Percentiles rank a stretch among this genome's conserved stretches.
These are phyloP conservation scores for Boletus semigastroideus DNA, from an alignment of 1,284 basidiomycete species.

Conservation along the genomic window DNA sequence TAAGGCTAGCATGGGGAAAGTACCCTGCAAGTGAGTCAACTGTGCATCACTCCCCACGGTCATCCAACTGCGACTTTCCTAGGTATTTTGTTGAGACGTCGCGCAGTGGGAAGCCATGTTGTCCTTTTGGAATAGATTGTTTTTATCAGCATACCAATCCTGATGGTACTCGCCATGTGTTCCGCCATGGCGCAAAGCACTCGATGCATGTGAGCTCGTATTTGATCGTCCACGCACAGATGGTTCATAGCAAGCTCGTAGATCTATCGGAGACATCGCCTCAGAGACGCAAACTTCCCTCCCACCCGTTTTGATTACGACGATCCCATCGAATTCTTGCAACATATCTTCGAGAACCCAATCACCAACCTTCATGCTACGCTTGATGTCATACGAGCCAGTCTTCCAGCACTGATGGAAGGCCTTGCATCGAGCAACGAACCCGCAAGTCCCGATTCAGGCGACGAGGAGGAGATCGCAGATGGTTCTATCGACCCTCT, in stretches of 20 bases:
- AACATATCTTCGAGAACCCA: conserved; percentile 30
- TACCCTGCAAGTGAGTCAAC: conserved; percentile 58
- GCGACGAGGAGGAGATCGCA: conserved; percentile 15
- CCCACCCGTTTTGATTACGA: conserved; percentile 25
- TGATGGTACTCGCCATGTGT: conserved; percentile 62
- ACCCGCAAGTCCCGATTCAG: background rate
- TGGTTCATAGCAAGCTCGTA: conserved; percentile 6
- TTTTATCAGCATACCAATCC: conserved; percentile 68
- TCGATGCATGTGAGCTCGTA: conserved; percentile 46
- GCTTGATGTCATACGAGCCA: conserved; percentile 34
- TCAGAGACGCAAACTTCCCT: conserved; percentile 18
- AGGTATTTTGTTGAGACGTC: conserved; percentile 64
- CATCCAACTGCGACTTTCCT: conserved; percentile 2
- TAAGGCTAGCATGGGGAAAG: conserved; percentile 66
- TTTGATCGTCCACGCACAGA: background rate
- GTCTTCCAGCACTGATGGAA: conserved; percentile 31
- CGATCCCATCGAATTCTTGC: conserved; percentile 29
- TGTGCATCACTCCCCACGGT: background rate
- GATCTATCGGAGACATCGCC: conserved; percentile 28
- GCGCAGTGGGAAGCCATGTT: conserved; percentile 45
- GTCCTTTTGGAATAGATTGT: conserved; percentile 75
- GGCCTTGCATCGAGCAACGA: conserved; percentile 14
- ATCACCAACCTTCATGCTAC: conserved; percentile 31
- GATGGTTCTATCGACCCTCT: conserved; percentile 14
- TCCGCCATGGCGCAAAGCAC: conserved; percentile 51